A percentile compares a stretch with the other conserved stretches of the same genome.
phyloP scores from a whole-genome alignment of 2,329 filamentous ascomycete genomes.

The Ploettnerulaceae sp. region DNA sequence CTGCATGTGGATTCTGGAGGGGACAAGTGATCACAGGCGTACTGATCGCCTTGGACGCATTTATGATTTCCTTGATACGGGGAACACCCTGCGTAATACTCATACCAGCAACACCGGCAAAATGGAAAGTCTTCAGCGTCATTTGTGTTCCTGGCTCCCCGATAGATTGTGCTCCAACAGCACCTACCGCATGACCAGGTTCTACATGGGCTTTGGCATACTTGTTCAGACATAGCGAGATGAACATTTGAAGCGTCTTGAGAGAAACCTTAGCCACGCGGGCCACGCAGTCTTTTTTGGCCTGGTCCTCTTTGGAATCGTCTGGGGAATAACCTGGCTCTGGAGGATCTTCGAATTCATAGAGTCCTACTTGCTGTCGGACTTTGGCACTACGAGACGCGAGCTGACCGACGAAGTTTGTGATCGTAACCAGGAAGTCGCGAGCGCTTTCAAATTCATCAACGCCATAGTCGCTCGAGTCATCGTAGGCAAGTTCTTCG shows the following conservation, averaged over 20 bases:
- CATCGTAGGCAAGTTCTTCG: conserved; percentile 62
- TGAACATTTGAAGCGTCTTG: conserved; percentile 68
- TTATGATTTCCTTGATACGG: conserved; percentile 99
- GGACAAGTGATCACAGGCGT: conserved; percentile 91
- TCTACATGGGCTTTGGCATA: conserved; percentile 89
- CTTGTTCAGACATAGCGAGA: conserved; percentile 78
- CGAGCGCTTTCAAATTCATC: conserved; percentile 80
- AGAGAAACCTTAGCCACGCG: conserved; percentile 80
- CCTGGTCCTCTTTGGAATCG: conserved; percentile 29
- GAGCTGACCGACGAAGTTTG: conserved; percentile 62
- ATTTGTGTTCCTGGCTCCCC: conserved; percentile 98
- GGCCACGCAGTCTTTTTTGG: conserved; percentile 42
- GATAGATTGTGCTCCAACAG: conserved; percentile 94
- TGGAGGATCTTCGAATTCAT: conserved; percentile 37
- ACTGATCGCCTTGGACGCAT: conserved; percentile 88
- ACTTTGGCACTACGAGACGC: conserved; percentile 56
- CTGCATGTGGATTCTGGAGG: conserved; percentile 67
- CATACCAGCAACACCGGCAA: conserved; percentile 98
- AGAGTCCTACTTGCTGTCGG: conserved; percentile 47
- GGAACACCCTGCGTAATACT: conserved; percentile 98
- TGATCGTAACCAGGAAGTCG: conserved; percentile 74
- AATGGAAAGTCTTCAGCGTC: conserved; percentile 99
- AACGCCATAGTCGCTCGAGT: conserved; percentile 61
- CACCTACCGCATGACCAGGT: conserved; percentile 91
- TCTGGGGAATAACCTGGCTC: conserved; percentile 29